Evolutionary conservation across 1,284 basidiomycete species (phyloP).

Genomic region (Austroboletus olivaceoglutinosus): DNA sequence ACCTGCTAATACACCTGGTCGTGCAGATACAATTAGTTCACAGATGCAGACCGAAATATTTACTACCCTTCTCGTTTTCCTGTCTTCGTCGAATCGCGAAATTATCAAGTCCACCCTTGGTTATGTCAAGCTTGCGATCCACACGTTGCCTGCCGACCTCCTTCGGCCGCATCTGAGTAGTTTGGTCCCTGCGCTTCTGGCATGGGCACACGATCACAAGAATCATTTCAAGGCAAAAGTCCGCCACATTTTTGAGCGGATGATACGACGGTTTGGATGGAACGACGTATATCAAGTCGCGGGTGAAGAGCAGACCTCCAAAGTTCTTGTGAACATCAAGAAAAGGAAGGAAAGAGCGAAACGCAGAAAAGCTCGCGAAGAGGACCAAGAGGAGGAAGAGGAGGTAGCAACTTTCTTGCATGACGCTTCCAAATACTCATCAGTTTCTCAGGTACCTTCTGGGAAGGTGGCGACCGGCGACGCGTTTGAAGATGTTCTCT

Average conservation of each 20-base stretch:
- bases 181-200: slow-evolving; percentile 83
- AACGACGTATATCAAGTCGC: slow-evolving; percentile 78
- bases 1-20: slow-evolving; percentile 2
- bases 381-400: slow-evolving; percentile 51
- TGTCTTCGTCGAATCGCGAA: slow-evolving; percentile 92
- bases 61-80: slow-evolving; percentile 85
- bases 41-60: slow-evolving; percentile 87
- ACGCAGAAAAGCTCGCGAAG: slow-evolving; percentile 60
- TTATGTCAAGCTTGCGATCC: slow-evolving; percentile 91
- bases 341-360: slow-evolving; percentile 81
- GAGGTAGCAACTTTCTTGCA: slow-evolving; percentile 35
- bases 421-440: slow-evolving; percentile 7
- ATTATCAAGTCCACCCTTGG: slow-evolving; percentile 97
- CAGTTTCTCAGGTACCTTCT: slow-evolving; percentile 34
- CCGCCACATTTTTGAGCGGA: slow-evolving; percentile 94
- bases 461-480: slow-evolving; percentile 65
- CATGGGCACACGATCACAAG: slow-evolving; percentile 96
- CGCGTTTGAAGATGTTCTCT: slow-evolving; percentile 94
- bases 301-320: slow-evolving; percentile 71
- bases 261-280: slow-evolving; percentile 90
- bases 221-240: slow-evolving; percentile 99
- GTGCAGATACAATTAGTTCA: slow-evolving; percentile 64
- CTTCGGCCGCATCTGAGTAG: slow-evolving; percentile 74
- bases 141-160: slow-evolving; percentile 73
- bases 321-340: slow-evolving; percentile 50